Percentiles rank a stretch among this genome's conserved stretches.
These are phyloP conservation scores for Cadophora gregata DNA, from an alignment of 2,329 filamentous ascomycete genomes.

Conservation along the genomic window DNA sequence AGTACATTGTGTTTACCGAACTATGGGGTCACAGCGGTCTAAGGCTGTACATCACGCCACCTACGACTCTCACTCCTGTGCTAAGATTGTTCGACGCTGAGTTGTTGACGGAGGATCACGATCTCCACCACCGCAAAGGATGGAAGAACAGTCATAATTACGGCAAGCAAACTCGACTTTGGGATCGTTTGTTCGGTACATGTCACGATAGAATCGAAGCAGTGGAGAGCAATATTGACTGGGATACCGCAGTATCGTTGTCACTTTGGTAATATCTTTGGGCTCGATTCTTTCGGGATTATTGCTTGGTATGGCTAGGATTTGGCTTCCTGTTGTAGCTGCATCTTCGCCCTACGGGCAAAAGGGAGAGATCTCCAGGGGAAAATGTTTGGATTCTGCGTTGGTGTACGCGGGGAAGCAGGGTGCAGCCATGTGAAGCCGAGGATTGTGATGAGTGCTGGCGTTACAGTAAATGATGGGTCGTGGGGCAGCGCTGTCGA, in stretches of 20 bases:
- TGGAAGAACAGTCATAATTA: conserved; percentile 6
- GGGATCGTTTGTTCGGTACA: conserved; percentile 4
- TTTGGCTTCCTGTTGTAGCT: too few relatives aligned
- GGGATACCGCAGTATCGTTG: background rate
- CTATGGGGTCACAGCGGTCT: conserved; percentile 4
- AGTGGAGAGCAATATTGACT: background rate
- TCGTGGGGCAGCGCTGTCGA: too few relatives aligned
- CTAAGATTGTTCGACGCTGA: background rate
- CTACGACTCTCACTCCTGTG: background rate
- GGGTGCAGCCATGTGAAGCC: too few relatives aligned
- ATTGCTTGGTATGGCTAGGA: too few relatives aligned
- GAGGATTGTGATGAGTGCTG: too few relatives aligned
- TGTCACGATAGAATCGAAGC: conserved; percentile 3
- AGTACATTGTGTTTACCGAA: conserved; percentile 2
- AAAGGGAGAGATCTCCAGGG: too few relatives aligned
- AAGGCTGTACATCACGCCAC: background rate
- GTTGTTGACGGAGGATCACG: background rate
- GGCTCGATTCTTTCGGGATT: too few relatives aligned
- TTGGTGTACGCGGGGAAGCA: too few relatives aligned
- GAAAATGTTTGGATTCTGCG: too few relatives aligned
- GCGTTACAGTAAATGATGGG: too few relatives aligned
- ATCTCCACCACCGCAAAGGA: background rate
- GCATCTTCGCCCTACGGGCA: too few relatives aligned
- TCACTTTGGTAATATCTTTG: background rate
- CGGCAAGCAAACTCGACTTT: conserved; percentile 1